A percentile compares a stretch with the other conserved stretches of the same genome.
Evolutionary conservation across 768 basidiomycete genomes (phyloP).

Genomic region (Boletus sp.): DNA sequence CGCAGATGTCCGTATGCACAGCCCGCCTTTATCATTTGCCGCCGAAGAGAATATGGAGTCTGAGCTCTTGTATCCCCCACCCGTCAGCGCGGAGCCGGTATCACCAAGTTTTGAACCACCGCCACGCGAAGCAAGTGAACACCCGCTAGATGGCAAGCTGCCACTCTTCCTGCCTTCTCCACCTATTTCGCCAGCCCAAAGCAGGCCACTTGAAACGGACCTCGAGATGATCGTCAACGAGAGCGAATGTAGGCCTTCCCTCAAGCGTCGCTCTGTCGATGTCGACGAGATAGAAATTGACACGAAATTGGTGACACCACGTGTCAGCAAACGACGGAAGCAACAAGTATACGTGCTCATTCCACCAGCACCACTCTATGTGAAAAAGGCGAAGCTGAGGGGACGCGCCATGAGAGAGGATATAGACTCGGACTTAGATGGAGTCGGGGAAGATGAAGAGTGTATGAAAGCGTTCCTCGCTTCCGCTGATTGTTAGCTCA

Average conservation of each 20-base stretch:
- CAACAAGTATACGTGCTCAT: conserved; percentile 29
- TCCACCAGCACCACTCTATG: conserved; percentile 23
- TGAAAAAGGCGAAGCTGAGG: conserved; percentile 23
- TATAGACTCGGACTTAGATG: conserved; percentile 18
- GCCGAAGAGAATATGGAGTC: conserved; percentile 12
- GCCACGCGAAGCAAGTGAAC: conserved; percentile 13
- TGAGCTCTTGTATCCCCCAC: conserved; percentile 6
- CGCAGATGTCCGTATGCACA: conserved; percentile 24
- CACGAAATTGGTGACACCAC: not conserved
- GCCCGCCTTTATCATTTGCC: conserved; percentile 11
- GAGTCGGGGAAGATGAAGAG: conserved; percentile 25
- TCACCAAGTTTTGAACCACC: conserved; percentile 5
- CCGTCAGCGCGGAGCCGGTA: not conserved
- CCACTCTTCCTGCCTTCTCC: conserved; percentile 54
- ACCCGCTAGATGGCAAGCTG: conserved; percentile 20
- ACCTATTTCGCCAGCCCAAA: conserved; percentile 31
- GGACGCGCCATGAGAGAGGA: conserved; percentile 11
- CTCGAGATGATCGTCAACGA: conserved; percentile 13
- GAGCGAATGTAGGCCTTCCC: not conserved
- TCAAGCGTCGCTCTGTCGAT: conserved; percentile 24
- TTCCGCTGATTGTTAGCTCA: conserved; percentile 26
- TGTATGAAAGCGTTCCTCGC: conserved; percentile 29
- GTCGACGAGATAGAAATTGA: conserved; percentile 12
- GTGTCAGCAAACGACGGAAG: conserved; percentile 25
- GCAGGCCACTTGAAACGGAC: conserved; percentile 24